A percentile compares a stretch with the other conserved stretches of the same genome.
phyloP scores from a whole-genome alignment of 164 flowering plant species.

The Chimonanthus salicifolius region DNA sequence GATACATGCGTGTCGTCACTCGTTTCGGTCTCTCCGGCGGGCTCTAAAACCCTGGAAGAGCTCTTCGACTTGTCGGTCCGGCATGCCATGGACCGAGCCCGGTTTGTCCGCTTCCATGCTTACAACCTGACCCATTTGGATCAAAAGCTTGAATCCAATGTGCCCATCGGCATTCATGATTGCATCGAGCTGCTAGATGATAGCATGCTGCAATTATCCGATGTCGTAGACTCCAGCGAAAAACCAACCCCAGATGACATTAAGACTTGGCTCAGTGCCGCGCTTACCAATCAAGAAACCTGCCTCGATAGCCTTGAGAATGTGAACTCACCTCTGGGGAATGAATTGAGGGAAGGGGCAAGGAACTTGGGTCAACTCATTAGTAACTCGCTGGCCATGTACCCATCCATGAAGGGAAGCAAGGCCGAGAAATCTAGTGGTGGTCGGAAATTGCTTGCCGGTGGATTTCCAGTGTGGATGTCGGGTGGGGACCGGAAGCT shows the following conservation, averaged over 20 bases:
- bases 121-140: slow-evolving; percentile 2
- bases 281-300: slow-evolving; percentile 30
- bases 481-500: slow-evolving; percentile 18
- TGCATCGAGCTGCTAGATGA: slow-evolving; percentile 25
- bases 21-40: neutral
- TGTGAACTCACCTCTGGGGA: neutral
- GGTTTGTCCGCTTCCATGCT: slow-evolving; percentile 7
- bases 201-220: slow-evolving; percentile 15
- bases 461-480: slow-evolving; percentile 25
- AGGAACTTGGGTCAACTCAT: slow-evolving; percentile 11
- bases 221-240: slow-evolving; percentile 4
- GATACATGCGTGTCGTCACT: slow-evolving; percentile 16
- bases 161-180: slow-evolving; percentile 17
- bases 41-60: slow-evolving; percentile 6
- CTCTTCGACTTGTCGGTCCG: slow-evolving; percentile 20
- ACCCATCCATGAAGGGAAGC: slow-evolving; percentile 1
- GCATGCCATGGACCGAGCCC: slow-evolving; percentile 6
- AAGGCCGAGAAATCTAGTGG: slow-evolving; percentile 1
- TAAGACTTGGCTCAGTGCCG: slow-evolving; percentile 37
- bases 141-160: neutral
- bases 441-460: slow-evolving; percentile 12
- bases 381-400: slow-evolving; percentile 25
- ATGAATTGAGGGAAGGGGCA: slow-evolving; percentile 5
- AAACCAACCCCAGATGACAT: slow-evolving; percentile 21
- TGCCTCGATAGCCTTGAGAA: slow-evolving; percentile 23